A percentile compares a stretch with the other conserved stretches of the same genome.
These are phyloP conservation scores for Meyerozyma sp. DNA, from an alignment of 1,139 yeast species.

Conservation along the genomic window DNA sequence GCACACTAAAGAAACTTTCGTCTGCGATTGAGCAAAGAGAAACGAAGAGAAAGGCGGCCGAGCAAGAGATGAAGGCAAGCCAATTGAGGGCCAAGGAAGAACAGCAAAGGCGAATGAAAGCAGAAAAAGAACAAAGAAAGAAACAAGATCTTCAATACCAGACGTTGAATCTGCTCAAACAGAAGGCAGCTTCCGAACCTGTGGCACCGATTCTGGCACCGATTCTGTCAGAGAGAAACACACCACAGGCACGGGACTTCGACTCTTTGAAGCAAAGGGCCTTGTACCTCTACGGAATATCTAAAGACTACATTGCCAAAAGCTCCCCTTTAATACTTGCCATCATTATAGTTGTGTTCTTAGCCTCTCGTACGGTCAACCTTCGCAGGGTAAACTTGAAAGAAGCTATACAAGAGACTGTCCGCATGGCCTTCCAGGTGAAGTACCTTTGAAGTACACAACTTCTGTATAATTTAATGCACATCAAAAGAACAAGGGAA, in stretches of 20 bases:
- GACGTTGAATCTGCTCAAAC: slow-evolving; percentile 25
- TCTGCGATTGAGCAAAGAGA: slow-evolving; percentile 13
- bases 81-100: slow-evolving; percentile 7
- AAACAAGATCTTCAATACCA: slow-evolving; percentile 29
- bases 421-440: slow-evolving; percentile 42
- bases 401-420: slow-evolving; percentile 31
- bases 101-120: slow-evolving; percentile 13
- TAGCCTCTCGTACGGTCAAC: slow-evolving; percentile 18
- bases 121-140: slow-evolving; percentile 15
- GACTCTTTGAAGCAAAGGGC: slow-evolving; percentile 10
- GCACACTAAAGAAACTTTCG: slow-evolving; percentile 13
- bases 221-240: neutral
- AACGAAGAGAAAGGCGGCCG: slow-evolving; percentile 14
- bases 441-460: slow-evolving; percentile 24
- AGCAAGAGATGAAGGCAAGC: slow-evolving; percentile 8
- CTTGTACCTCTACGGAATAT: slow-evolving; percentile 12
- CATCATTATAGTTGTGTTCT: slow-evolving; percentile 17
- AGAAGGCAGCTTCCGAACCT: slow-evolving; percentile 1
- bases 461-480: neutral
- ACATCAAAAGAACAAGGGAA: slow-evolving; percentile 2
- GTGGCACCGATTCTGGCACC: slow-evolving; percentile 1
- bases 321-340: slow-evolving; percentile 27
- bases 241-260: slow-evolving; percentile 2
- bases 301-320: slow-evolving; percentile 20
- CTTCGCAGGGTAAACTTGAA: slow-evolving; percentile 22